Base-by-base conservation (phyloP, 352 stramenopile genomes). In the Phytophthora sansomeana region DNA sequence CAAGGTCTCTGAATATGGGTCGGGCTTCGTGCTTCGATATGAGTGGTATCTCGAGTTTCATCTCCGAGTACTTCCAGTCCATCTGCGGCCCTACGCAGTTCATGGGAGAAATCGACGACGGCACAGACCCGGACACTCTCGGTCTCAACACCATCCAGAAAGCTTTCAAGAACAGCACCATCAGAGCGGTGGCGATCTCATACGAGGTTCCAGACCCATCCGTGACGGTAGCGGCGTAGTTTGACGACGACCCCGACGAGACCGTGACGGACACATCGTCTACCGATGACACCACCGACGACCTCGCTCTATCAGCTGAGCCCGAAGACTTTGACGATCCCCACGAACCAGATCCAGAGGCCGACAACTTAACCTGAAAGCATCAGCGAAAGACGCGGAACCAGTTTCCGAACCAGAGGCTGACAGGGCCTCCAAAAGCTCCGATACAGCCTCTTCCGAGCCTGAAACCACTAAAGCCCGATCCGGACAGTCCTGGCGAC, bases 91-190 rank as follows among this genome's bases (percentile, higher is more conserved):
- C 72, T 1, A 79, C 75, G 17, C 17, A 61, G 26, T 72, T 81
- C 58, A 63, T 83, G 24, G 75, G 75, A 13, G 72, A 83, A 28
- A 49, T 83, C 1, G 77, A 83, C 30, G 75, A 87, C 43, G 81
- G 81, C 4, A 67, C 70, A 0, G 41, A 76, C 4, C 64, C 46
- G 5, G 70, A 71, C 65, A n/a, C 52, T 74, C 13, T 46, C 66
- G 8, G 67, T 6, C 54, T 90, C 4, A 71, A 52, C 14, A 77
- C 69, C 0, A 61, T 81, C 0, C 46, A 76, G 44, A 78, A 79
- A 16, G 79, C 77, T 0, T 89, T 90, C 32, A 35, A 74, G 0
- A 53, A 62, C 47, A 86, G 60, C 44, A 69, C 55, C 1, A 54
- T 70, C 29, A 65, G 60, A 19, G 60, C 39, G 3, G 67, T 67